Percentiles rank a stretch among this genome's conserved stretches.
Evolutionary conservation across 257 asterid species (phyloP).

Genomic region (Rubia yunnanensis): DNA sequence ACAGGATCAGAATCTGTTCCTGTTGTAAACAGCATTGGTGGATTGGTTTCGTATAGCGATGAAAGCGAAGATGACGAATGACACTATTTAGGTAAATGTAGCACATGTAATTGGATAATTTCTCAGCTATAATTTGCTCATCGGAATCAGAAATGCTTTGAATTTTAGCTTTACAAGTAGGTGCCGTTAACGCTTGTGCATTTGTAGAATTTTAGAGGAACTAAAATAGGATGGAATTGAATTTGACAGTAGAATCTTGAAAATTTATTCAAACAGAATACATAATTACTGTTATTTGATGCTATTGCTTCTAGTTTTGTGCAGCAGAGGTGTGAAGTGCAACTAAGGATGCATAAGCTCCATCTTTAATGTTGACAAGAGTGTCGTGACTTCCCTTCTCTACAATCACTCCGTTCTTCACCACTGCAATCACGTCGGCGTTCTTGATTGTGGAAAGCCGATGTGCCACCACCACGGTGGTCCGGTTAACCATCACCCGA

Average conservation of each 20-base stretch:
- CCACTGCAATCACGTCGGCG: slow-evolving; percentile 79
- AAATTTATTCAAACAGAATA: background rate
- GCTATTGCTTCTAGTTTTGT: background rate
- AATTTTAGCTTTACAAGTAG: too few relatives aligned
- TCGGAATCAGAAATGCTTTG: background rate
- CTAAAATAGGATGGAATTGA: background rate
- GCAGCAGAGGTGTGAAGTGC: slow-evolving; percentile 50
- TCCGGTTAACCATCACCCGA: slow-evolving; percentile 58
- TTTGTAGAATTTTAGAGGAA: background rate
- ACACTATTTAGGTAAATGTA: background rate
- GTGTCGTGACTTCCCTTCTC: slow-evolving; percentile 76
- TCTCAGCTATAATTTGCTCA: too few relatives aligned
- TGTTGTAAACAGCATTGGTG: slow-evolving; percentile 15
- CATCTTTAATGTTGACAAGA: slow-evolving; percentile 54
- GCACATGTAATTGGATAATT: background rate
- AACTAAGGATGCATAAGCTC: slow-evolving; percentile 58
- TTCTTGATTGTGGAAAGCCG: slow-evolving; percentile 69
- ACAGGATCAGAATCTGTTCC: background rate
- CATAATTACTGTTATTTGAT: too few relatives aligned
- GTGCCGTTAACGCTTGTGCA: background rate
- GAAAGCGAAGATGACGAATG: slow-evolving; percentile 77
- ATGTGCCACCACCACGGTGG: slow-evolving; percentile 81
- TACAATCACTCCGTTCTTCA: slow-evolving; percentile 60
- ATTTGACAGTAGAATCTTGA: background rate
- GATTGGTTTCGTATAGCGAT: slow-evolving; percentile 84